Base-by-base conservation (phyloP, 306 rosid species). In the Betula pendula region DNA sequence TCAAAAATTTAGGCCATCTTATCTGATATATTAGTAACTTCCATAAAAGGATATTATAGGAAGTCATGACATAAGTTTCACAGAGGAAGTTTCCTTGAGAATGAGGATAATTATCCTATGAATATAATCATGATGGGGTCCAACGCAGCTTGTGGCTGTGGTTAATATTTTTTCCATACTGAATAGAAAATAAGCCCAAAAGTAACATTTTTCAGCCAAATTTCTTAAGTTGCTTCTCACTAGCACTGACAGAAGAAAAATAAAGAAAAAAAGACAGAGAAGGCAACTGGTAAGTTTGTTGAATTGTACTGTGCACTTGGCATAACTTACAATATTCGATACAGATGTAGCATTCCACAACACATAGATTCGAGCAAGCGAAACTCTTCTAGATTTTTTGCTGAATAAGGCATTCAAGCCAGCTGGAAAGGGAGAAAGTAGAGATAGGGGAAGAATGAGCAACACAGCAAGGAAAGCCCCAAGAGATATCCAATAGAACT, bases 321-420 rank as follows among this genome's bases (percentile, higher is more conserved):
- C 56, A 71, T 38, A 84, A 88, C 99, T 95, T 86, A 95, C 99
- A 75, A 89, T 85, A 82, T 95, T 95, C 17, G 87, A 88, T 70
- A 95, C 83, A 77, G 99, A 95, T 42, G 99, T 82, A 42, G 97
- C 92, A 84, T 89, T 95, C 99, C 99, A 95, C 88, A 95, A 79
- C 58, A 97, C 97, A 89, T 92, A 92, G 66, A 95, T 89, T 60
- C 97, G 93, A 83, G 92, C 86, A 78, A 90, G 96, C 72, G 96
- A 88, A 72, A 97, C 96, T 88, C 88, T 88, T 90, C 97, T 88
- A 44, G 94, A 90, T 86, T 92, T 97, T 85, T 89, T 90, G 75
- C 97, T 95, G 90, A 92, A 95, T 75, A 92, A 86, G 52, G 97
- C 99, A 84, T 88, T 95, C 90, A 95, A 85, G 70, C 99, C 97